A percentile compares a stretch with the other conserved stretches of the same genome.
Evolutionary conservation across 768 basidiomycete genomes (phyloP).

Genomic region (Suillus hirtellus): DNA sequence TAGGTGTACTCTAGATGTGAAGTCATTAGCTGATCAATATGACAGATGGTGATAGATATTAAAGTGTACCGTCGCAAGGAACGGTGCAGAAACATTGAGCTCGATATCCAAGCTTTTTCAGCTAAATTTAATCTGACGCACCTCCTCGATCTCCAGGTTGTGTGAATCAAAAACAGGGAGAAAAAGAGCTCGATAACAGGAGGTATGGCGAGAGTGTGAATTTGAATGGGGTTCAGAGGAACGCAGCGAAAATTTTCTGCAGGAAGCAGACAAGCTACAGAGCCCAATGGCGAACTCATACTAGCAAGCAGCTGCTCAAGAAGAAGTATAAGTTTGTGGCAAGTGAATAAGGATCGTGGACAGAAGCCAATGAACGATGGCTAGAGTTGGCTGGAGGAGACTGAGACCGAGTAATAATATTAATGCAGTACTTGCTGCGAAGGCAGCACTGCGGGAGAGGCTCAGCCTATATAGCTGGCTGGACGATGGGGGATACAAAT

Average conservation of each 20-base stretch:
- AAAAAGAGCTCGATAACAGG: slow-evolving; percentile 63
- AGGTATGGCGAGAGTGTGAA: slow-evolving; percentile 57
- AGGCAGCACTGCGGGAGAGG: slow-evolving; percentile 8
- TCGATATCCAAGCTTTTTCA: background rate
- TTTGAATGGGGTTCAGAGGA: slow-evolving; percentile 48
- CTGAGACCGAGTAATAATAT: slow-evolving; percentile 40
- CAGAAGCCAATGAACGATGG: slow-evolving; percentile 16
- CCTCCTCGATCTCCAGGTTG: slow-evolving; percentile 50
- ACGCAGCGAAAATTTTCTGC: slow-evolving; percentile 73
- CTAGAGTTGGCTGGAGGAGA: slow-evolving; percentile 23
- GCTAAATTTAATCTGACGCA: slow-evolving; percentile 31
- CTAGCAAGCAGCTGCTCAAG: slow-evolving; percentile 6
- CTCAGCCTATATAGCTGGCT: slow-evolving; percentile 13
- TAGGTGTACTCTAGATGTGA: slow-evolving; percentile 47
- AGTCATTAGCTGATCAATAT: background rate
- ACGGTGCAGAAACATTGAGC: slow-evolving; percentile 10
- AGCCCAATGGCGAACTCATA: slow-evolving; percentile 47
- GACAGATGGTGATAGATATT: background rate
- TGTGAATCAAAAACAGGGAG: slow-evolving; percentile 50
- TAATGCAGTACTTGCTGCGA: slow-evolving; percentile 48
- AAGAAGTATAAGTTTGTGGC: slow-evolving; percentile 34
- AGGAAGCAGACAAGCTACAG: slow-evolving; percentile 63
- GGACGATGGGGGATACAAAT: slow-evolving; percentile 28
- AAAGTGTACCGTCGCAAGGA: slow-evolving; percentile 9
- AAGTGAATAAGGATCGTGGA: slow-evolving; percentile 22